These are phyloP conservation scores for Paratinospora sagittata DNA, from an alignment of 164 flowering plant genomes.

Conservation along the genomic window DNA sequence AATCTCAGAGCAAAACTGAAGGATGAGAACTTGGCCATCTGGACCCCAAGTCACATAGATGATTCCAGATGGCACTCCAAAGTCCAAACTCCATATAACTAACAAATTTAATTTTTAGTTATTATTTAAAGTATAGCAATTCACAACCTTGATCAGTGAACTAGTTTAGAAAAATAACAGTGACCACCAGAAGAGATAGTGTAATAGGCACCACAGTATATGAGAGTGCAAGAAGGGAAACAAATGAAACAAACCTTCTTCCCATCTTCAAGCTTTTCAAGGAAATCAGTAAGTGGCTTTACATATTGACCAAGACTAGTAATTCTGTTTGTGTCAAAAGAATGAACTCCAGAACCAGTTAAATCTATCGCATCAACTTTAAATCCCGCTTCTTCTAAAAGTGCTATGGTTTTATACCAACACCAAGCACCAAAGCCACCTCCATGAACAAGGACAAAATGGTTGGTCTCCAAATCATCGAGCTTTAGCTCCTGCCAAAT, in stretches of 20 bases:
- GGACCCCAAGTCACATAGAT: too few species aligned
- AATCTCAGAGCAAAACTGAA: too few species aligned
- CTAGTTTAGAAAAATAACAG: background rate
- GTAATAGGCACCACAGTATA: background rate
- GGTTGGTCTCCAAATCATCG: constrained; percentile 47
- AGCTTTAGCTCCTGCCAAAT: constrained; percentile 42
- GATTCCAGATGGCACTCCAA: background rate
- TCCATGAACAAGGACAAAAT: constrained; percentile 93
- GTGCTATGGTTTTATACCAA: constrained; percentile 95
- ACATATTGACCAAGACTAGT: constrained; percentile 80
- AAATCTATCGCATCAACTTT: constrained; percentile 82
- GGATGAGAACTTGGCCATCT: too few species aligned
- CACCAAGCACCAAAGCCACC: constrained; percentile 99
- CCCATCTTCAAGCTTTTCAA: constrained; percentile 63
- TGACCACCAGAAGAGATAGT: background rate
- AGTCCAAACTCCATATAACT: background rate
- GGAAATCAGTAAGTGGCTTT: constrained; percentile 62
- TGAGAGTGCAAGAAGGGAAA: background rate
- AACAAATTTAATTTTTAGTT: background rate
- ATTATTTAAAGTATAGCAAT: background rate
- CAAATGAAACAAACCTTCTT: constrained; percentile 49
- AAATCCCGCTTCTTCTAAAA: constrained; percentile 77
- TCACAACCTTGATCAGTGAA: background rate
- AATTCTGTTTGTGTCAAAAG: constrained; percentile 66
- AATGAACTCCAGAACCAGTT: constrained; percentile 85